These are phyloP conservation scores for Auricularia auricula-judae DNA, from an alignment of 768 basidiomycete genomes.

Conservation along the genomic window DNA sequence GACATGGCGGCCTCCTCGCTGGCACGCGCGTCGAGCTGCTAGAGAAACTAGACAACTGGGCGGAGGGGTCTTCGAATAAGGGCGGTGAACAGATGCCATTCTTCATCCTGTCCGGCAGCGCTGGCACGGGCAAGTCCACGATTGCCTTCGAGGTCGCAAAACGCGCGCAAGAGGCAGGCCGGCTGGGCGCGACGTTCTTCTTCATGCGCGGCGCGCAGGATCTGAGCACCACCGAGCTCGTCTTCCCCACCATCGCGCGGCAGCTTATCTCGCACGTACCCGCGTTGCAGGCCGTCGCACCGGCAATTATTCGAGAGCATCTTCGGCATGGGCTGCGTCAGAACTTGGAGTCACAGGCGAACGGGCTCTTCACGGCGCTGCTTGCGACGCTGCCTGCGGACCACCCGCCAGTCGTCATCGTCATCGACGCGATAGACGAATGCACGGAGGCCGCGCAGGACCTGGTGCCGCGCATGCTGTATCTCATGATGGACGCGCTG, in stretches of 20 bases:
- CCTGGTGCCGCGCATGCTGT: not conserved
- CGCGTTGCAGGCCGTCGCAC: not conserved
- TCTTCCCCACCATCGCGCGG: not conserved
- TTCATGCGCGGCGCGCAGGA: not conserved
- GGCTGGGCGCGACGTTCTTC: not conserved
- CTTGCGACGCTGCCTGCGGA: not conserved
- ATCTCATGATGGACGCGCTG: not conserved
- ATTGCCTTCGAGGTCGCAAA: not conserved
- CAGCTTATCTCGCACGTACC: not conserved
- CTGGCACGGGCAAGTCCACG: not conserved
- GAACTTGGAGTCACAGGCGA: not conserved
- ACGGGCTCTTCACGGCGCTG: not conserved
- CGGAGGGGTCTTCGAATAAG: not conserved
- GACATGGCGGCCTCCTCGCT: not conserved
- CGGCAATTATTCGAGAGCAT: not conserved
- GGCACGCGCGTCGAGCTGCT: not conserved
- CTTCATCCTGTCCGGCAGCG: not conserved
- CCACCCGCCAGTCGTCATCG: not conserved
- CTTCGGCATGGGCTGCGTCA: not conserved
- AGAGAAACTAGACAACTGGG: not conserved
- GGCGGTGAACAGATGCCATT: not conserved
- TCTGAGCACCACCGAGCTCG: not conserved
- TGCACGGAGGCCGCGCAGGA: not conserved
- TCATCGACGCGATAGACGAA: not conserved
- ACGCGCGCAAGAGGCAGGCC: not conserved